Percentiles rank a stretch among this genome's conserved stretches.
These are phyloP conservation scores for Astrephomene gubernaculifera DNA, from an alignment of 139 green algal species.

Conservation along the genomic window DNA sequence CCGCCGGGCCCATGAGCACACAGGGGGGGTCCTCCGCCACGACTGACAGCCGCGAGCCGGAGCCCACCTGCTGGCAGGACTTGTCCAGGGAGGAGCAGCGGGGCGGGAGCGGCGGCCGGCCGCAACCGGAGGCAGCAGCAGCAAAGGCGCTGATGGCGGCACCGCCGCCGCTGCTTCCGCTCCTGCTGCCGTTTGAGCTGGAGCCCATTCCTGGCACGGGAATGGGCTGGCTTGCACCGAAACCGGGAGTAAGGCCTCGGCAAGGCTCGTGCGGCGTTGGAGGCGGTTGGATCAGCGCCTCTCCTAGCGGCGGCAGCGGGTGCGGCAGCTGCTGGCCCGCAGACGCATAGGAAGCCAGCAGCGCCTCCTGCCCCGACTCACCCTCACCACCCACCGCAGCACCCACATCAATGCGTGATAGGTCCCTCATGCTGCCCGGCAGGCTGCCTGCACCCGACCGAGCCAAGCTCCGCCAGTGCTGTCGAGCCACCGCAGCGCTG, in stretches of 20 bases:
- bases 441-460: too few relatives aligned
- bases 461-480: slow-evolving; percentile 5
- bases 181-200: background rate
- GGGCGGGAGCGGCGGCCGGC: slow-evolving; percentile 26
- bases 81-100: background rate
- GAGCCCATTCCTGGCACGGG: background rate
- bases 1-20: slow-evolving; percentile 8
- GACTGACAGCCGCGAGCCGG: slow-evolving; percentile 10
- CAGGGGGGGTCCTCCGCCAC: slow-evolving; percentile 28
- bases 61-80: background rate
- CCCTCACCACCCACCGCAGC: too few relatives aligned
- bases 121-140: background rate
- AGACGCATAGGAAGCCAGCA: too few relatives aligned
- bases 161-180: background rate
- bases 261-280: too few relatives aligned
- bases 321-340: too few relatives aligned
- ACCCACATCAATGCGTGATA: too few relatives aligned
- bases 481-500: background rate
- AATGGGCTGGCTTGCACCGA: slow-evolving; percentile 12
- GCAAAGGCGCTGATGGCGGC: slow-evolving; percentile 11
- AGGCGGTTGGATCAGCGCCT: background rate
- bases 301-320: background rate
- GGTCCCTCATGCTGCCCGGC: too few relatives aligned
- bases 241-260: too few relatives aligned
- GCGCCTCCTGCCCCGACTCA: too few relatives aligned